phyloP scores from a whole-genome alignment of 2,329 filamentous ascomycete species.

The Mollisiaceae sp. region DNA sequence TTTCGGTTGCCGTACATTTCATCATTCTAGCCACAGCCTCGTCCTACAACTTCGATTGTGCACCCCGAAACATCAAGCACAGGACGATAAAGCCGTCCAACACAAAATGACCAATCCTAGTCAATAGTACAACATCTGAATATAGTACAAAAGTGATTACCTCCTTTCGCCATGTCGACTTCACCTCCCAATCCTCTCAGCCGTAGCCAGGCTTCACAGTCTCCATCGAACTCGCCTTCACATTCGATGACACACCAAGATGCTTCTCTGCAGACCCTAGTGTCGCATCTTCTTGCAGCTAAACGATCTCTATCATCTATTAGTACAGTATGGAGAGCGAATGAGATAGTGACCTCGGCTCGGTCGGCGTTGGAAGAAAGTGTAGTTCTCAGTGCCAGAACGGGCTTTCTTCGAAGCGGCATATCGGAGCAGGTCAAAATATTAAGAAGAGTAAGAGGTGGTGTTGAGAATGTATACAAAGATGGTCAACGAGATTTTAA shows the following conservation, averaged over 20 bases:
- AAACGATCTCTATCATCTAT: constrained; percentile 89
- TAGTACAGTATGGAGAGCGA: constrained; percentile 80
- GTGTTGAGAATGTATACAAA: constrained; percentile 61
- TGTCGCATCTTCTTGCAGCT: constrained; percentile 82
- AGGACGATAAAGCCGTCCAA: constrained; percentile 1
- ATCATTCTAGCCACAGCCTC: constrained; percentile 9
- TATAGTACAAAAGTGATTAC: neutral
- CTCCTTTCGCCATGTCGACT: constrained; percentile 16
- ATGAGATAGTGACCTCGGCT: constrained; percentile 81
- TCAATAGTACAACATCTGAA: constrained; percentile 6
- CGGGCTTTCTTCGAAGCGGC: constrained; percentile 68
- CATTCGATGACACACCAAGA: constrained; percentile 33
- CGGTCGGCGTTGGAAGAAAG: constrained; percentile 79
- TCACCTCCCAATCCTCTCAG: constrained; percentile 22
- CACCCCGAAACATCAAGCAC: constrained; percentile 16
- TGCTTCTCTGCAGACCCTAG: constrained; percentile 72
- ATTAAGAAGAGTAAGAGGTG: constrained; percentile 55
- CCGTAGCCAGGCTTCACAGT: constrained; percentile 38
- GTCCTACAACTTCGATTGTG: neutral
- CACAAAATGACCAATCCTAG: constrained; percentile 13
- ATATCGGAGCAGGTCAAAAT: constrained; percentile 62
- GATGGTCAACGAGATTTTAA: constrained; percentile 63
- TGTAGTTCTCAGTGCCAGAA: constrained; percentile 72
- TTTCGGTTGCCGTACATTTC: neutral
- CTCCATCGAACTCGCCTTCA: constrained; percentile 32